phyloP scores from a whole-genome alignment of 2,329 filamentous ascomycete genomes.

The Xylariales sp. region DNA sequence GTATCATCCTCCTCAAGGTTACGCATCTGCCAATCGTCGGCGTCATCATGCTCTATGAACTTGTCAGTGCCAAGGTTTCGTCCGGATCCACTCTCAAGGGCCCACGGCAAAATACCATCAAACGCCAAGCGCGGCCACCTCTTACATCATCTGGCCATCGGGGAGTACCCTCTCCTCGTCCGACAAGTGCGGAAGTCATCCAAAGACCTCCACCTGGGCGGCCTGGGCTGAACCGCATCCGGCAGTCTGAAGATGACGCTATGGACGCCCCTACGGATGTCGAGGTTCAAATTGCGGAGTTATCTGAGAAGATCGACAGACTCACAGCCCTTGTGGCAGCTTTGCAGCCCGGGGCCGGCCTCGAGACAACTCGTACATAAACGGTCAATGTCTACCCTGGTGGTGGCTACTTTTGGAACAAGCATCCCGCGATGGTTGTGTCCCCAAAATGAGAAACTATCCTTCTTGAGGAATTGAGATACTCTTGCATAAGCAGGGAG shows the following conservation, averaged over 20 bases:
- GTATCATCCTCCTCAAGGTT: constrained; percentile 58
- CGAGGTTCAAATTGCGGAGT: constrained; percentile 50
- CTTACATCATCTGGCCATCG: constrained; percentile 15
- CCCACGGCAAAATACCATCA: constrained; percentile 25
- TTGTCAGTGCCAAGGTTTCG: constrained; percentile 33
- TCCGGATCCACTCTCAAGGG: constrained; percentile 42
- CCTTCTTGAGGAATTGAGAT: no score
- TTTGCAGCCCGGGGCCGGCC: constrained; percentile 33
- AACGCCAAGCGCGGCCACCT: constrained; percentile 17
- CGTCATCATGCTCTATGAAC: constrained; percentile 66
- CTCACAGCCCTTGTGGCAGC: constrained; percentile 48
- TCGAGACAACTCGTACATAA: constrained; percentile 16
- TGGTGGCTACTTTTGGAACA: no score
- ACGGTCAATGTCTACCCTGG: no score
- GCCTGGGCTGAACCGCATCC: no score
- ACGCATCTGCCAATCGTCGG: constrained; percentile 66
- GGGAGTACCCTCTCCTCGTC: constrained; percentile 17
- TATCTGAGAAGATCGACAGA: constrained; percentile 54
- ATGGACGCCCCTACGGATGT: constrained; percentile 32
- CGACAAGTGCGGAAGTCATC: constrained; percentile 16
- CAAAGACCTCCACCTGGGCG: constrained; percentile 16
- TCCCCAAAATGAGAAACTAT: no score
- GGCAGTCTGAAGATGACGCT: constrained; percentile 27
- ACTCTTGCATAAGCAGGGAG: no score
- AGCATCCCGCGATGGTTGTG: no score